Percentiles rank a stretch among this genome's conserved stretches.
Conservation (phyloP, 805 yeast species). For the Kodamaea fukazawae region DNA sequence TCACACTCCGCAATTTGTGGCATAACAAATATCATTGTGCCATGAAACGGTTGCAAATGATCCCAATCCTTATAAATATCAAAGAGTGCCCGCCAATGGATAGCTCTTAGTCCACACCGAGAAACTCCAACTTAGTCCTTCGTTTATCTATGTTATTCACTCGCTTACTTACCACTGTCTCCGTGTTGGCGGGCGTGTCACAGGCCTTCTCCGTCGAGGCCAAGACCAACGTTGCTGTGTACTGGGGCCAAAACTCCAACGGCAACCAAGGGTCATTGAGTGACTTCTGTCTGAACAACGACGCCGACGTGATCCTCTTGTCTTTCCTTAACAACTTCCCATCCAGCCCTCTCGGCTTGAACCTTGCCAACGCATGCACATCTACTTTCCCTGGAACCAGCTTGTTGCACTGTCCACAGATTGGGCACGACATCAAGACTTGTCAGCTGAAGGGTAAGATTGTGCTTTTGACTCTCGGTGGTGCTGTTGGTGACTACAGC, state of each 20-base stretch:
- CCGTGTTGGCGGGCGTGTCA: not conserved
- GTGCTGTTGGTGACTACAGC: conserved; percentile 60
- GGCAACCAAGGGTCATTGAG: conserved; percentile 31
- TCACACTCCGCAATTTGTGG: too few species aligned
- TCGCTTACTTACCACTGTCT: conserved; percentile 3
- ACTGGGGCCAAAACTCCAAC: conserved; percentile 87
- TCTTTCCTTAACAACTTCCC: conserved; percentile 10
- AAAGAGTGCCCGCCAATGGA: too few species aligned
- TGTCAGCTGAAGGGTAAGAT: conserved; percentile 78
- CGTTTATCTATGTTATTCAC: conserved; percentile 4
- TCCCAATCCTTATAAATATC: too few species aligned
- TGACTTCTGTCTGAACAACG: conserved; percentile 11
- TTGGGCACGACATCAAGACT: conserved; percentile 59
- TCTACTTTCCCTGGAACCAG: conserved; percentile 25
- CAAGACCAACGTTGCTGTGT: conserved; percentile 64
- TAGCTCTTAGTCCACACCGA: too few species aligned
- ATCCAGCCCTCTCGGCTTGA: conserved; percentile 16
- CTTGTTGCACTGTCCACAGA: conserved; percentile 16
- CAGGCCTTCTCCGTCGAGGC: conserved; percentile 33
- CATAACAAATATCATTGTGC: too few species aligned
- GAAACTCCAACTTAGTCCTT: conserved; percentile 4
- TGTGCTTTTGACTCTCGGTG: conserved; percentile 73
- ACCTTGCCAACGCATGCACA: conserved; percentile 56
- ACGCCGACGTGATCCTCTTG: conserved; percentile 8
- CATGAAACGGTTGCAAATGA: too few species aligned